Evolutionary conservation across 208 protist genomes (phyloP), one percentile per base, ranked within the genome.

Genomic region (Trypanosoma avium): DNA sequence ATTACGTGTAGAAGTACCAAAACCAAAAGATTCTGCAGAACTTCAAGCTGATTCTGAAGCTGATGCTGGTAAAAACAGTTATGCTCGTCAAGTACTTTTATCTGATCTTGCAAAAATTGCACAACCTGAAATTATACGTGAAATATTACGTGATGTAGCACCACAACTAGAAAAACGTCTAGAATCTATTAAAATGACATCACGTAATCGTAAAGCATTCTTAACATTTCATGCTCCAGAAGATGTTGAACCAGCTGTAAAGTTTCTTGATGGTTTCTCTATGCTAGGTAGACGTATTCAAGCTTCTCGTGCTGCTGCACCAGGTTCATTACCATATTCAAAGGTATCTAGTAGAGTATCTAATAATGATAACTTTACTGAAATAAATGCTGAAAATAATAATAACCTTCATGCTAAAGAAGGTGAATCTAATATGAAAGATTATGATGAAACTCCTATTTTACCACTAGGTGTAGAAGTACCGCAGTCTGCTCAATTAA

Each of bases 171-270:
- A 93, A 68, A 80, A 82, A 71, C 90, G 82, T 55, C 58, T 97
- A 17, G 83, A 95, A 59, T 74, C 79, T 7, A 86, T 97, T 54
- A 97, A 97, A 74, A 93, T 96, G 85, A 92, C 87, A n/a, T 88
- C 84, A 19, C 79, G 79, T 38, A 93, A 93, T 67, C 86, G 90
- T 43, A 96, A 96, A 67, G 90, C 90, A 9, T 96, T 96, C 65
- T 62, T 96, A 55, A 96, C 90, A 27, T 92, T 96, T 68, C 57
- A 62, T 60, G 61, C 77, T 53, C 68, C 82, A 55, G 80, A 72
- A 2, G 86, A 96, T 33, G 90, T 93, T 21, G 77, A 59, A 26
- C 46, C 82, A 7, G 86, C 87, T 17, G 77, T 96, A 29, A 66
- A 55, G 35, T 93, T 96, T 62, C 75, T 96, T n/a, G 73, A 96